Base-by-base conservation (phyloP, 768 basidiomycete genomes). In the Suillus hirtellus region DNA sequence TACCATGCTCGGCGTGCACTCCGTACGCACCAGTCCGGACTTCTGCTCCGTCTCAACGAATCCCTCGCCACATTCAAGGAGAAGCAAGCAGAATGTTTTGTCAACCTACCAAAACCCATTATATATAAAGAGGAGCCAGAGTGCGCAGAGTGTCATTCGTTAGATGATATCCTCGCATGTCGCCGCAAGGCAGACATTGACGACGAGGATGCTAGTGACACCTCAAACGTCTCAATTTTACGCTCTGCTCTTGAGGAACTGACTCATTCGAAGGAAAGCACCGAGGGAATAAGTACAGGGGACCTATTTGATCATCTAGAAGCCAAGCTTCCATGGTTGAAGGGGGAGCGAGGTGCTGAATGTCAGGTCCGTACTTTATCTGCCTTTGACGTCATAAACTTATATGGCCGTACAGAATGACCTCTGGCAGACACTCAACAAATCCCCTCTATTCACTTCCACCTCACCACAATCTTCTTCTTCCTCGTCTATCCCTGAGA, bases 1-100 rank as follows among this genome's bases (percentile, higher is more conserved):
- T 81, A 80, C 34, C 72, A 83, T 35, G 90, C 91, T 10, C 85
- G 90, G 38, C 80, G 79, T 60, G 83, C 89, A 9, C 73, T 93
- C 55, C 83, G 79, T 60, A 70, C 77, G 7, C 89, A 92, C 68
- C 90, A 90, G 58, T 76, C 82, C 21, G 72, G 76, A 1, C 82
- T 92, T 17, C 70, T 92, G 21, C 70, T 76, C 5, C 82, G 79
- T 65, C 78, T 93, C 21, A 83, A 81, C 17, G 75, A 78, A 8
- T 88, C 89, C 17, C 73, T 90, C 34, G 73, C 79, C n/a, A 72
- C 79, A 15, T 73, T 90, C 47, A 87, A 85, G 70, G 78, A 82
- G 63, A 73, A 79, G 0, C 90, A 90, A 70, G 72, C 74, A 10
- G 81, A 86, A 66, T 78, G 81, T 0, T 85, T 84, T 63, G 79